A percentile compares a stretch with the other conserved stretches of the same genome.
These are phyloP conservation scores for Golubevia pallescens DNA, from an alignment of 1,284 basidiomycete species.

Conservation along the genomic window DNA sequence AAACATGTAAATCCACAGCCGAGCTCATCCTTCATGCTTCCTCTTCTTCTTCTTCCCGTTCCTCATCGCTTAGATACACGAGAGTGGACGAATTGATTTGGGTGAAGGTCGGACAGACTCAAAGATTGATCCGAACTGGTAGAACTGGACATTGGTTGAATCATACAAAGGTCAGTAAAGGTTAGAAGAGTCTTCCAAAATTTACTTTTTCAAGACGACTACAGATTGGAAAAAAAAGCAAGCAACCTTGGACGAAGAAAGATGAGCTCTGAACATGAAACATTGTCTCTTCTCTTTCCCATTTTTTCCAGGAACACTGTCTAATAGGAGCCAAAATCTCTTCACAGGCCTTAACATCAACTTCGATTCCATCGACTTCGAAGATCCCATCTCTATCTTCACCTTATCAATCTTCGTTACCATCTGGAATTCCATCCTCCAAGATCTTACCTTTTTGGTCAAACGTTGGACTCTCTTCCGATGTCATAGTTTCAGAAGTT, in stretches of 20 bases:
- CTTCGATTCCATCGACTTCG: neutral
- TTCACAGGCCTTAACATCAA: neutral
- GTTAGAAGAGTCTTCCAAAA: too few relatives aligned
- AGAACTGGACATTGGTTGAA: slow-evolving; percentile 63
- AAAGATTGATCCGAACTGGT: slow-evolving; percentile 58
- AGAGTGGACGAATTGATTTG: slow-evolving; percentile 59
- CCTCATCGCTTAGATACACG: slow-evolving; percentile 21
- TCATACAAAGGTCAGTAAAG: slow-evolving; percentile 35
- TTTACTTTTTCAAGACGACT: too few relatives aligned
- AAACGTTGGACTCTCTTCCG: slow-evolving; percentile 43
- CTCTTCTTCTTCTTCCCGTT: too few relatives aligned
- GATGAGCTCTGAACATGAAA: too few relatives aligned
- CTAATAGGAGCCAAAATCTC: slow-evolving; percentile 46
- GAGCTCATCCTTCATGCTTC: too few relatives aligned
- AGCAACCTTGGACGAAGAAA: too few relatives aligned
- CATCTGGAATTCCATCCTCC: slow-evolving; percentile 26
- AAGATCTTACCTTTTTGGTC: slow-evolving; percentile 34
- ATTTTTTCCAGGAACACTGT: slow-evolving; percentile 38
- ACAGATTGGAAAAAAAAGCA: too few relatives aligned
- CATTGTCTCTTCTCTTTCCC: too few relatives aligned
- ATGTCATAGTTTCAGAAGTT: slow-evolving; percentile 59
- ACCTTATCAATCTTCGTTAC: neutral
- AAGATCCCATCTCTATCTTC: neutral
- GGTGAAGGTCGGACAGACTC: slow-evolving; percentile 60
- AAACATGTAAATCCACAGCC: too few relatives aligned